These are phyloP conservation scores for Tylopilus balloui DNA, from an alignment of 768 basidiomycete species.

Conservation along the genomic window DNA sequence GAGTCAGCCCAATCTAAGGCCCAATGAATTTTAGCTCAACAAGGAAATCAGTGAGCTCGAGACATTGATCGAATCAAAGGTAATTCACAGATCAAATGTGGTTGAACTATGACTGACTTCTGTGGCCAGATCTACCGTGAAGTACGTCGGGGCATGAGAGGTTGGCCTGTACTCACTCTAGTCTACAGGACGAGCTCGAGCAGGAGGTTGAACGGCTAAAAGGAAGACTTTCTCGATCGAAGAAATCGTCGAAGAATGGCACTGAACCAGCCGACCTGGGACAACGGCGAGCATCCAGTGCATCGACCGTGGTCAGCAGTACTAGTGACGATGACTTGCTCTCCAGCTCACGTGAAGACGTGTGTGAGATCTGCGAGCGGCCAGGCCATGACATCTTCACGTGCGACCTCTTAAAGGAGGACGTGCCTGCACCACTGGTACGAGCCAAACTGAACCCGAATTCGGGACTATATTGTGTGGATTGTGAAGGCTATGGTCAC, in stretches of 20 bases:
- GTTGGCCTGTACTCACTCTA: conserved; percentile 11
- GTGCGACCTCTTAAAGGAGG: conserved; percentile 70
- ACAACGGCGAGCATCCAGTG: conserved; percentile 19
- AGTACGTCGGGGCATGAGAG: conserved; percentile 33
- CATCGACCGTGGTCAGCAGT: conserved; percentile 24
- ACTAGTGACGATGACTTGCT: conserved; percentile 20
- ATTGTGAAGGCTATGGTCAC: conserved; percentile 82
- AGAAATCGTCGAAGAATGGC: conserved; percentile 52
- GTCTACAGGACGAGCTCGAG: conserved; percentile 73
- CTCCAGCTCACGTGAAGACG: conserved; percentile 33
- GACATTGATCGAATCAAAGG: conserved; percentile 91
- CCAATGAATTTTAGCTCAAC: conserved; percentile 53
- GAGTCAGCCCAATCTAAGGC: not conserved
- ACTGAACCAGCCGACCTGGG: conserved; percentile 35
- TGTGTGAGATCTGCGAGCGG: conserved; percentile 85
- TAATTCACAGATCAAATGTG: conserved; percentile 25
- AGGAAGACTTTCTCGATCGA: conserved; percentile 57
- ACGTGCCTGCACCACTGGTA: conserved; percentile 30
- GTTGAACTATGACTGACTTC: conserved; percentile 3
- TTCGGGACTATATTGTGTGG: conserved; percentile 63
- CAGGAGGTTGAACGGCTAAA: conserved; percentile 75
- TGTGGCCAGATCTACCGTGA: conserved; percentile 74
- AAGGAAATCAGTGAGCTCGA: conserved; percentile 93
- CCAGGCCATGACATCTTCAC: conserved; percentile 84
- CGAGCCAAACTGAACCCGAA: conserved; percentile 13